phyloP scores from a whole-genome alignment of 768 basidiomycete genomes.

The Tubosaeta sp. region DNA sequence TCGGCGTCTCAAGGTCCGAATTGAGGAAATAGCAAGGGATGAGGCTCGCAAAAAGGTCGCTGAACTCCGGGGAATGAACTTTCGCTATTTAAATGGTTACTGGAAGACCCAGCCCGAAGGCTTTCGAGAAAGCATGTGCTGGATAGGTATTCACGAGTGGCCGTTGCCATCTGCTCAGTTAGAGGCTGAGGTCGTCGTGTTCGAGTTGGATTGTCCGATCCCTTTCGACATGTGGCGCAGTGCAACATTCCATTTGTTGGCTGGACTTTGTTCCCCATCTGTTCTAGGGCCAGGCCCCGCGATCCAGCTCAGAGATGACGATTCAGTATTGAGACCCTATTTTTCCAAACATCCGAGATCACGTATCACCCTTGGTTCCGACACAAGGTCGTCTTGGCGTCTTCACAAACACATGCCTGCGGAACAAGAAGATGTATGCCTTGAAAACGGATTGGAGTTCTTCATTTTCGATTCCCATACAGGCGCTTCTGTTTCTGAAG shows the following conservation, averaged over 20 bases:
- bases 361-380: too few relatives aligned
- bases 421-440: conserved; percentile 11
- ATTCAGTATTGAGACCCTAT: too few relatives aligned
- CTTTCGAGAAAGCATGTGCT: neutral
- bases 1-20: conserved; percentile 20
- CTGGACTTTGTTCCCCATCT: conserved; percentile 28
- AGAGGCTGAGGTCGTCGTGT: neutral
- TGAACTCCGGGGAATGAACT: conserved; percentile 27
- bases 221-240: neutral
- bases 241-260: conserved; percentile 24
- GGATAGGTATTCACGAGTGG: conserved; percentile 37
- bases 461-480: conserved; percentile 23
- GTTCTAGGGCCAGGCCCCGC: too few relatives aligned
- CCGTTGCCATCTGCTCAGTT: conserved; percentile 35
- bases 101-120: too few relatives aligned
- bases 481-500: conserved; percentile 7
- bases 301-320: too few relatives aligned
- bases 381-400: too few relatives aligned
- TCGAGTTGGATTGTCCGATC: neutral
- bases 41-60: conserved; percentile 17
- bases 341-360: too few relatives aligned
- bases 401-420: conserved; percentile 27
- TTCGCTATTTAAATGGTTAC: neutral
- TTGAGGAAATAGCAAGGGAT: conserved; percentile 26
- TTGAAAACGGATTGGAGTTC: conserved; percentile 30